Base-by-base conservation (phyloP, 2,329 filamentous ascomycete genomes). In the Fusarium stilboides region DNA sequence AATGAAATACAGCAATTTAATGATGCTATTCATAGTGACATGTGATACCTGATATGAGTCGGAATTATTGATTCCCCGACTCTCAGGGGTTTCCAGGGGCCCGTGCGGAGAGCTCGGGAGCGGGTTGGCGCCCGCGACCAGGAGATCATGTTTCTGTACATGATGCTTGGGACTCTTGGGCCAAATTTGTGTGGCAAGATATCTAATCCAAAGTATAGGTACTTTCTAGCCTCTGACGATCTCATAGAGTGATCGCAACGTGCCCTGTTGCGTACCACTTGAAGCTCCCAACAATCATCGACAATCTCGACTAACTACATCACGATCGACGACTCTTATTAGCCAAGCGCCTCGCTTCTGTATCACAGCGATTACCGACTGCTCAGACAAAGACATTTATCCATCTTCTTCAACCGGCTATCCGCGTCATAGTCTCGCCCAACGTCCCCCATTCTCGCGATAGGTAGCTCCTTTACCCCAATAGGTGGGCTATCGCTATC, bases 241-340 rank as follows among this genome's bases (percentile, higher is more conserved):
- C 67, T 53, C 40, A 55, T 50, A 45, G 45, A 63, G 52, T 62
- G 71, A 69, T 65, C 59, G 57, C 65, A 62, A 61, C 61, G 43
- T 65, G 60, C 54, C 47, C 65, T 57, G 55, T 59, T 71, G 70
- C 69, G 61, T 70, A 65, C 44, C 49, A 66, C 56, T 66, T 50
- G 50, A 63, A 68, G 60, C 64, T 68, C 72, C 68, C 70, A 72
- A 73, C 70, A 73, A 42, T 50, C 57, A 70, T 63, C 65, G 62
- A 62, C 61, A 65, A 65, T 69, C 65, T 64, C 64, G 53, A 60
- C 67, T 59, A 52, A 55, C 42, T 62, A 69, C 70, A 73, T 74
- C 71, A 71, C 66, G 67, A 73, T 73, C 71, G 65, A 70, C 68
- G 57, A 60, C 49, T 49, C 59, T 46, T 55, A 68, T 68, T 70